Evolutionary conservation across 2,329 filamentous ascomycete genomes (phyloP), one percentile per base, ranked within the genome.

Genomic region (Sphaerostilbella broomeana): DNA sequence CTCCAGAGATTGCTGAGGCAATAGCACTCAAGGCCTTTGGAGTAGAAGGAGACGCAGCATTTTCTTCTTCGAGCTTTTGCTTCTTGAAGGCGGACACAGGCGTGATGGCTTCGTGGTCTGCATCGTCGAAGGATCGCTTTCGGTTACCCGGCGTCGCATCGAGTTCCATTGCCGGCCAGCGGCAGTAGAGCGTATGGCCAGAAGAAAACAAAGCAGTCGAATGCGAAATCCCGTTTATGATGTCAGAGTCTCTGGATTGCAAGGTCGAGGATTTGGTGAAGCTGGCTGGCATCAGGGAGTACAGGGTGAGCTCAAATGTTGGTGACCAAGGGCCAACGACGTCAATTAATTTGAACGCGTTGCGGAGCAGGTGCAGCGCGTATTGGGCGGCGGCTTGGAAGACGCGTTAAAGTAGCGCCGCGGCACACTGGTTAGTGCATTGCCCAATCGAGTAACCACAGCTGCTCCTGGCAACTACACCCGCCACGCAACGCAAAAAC

Each of bases 11-110:
- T n/a, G 51, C 57, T 6, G 57, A 54, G 8, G 56, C 52, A 35
- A 61, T 57, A 31, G 52, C 51, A 18, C 54, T 51, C 25, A 61
- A 45, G 3, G 57, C 53, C 16, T 50, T 56, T 2, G 59, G 55
- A 4, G 57, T 53, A 12, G 56, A 55, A 4, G 55, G 47, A 6
- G 53, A 51, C 33, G 42, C 44, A 7, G 49, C 42, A 6, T 46
- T 43, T 7, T 50, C 43, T 22, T 52, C 51, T 26, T 61, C 57
- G n/a, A 62, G 38, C 43, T 50, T 57, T 31, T 52, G 54, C 21
- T 53, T 57, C 48, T 62, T 62, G 43, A 50, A 43, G 6, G 57
- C 41, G 4, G 50, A 32, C 8, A 19, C 22, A 16, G 58, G 55
- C n/a, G 47, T 41, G 12, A 44, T 42, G 15, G 47, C 45, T 11